phyloP scores from a whole-genome alignment of 306 rosid genomes.

The Cicer cuneatum region DNA sequence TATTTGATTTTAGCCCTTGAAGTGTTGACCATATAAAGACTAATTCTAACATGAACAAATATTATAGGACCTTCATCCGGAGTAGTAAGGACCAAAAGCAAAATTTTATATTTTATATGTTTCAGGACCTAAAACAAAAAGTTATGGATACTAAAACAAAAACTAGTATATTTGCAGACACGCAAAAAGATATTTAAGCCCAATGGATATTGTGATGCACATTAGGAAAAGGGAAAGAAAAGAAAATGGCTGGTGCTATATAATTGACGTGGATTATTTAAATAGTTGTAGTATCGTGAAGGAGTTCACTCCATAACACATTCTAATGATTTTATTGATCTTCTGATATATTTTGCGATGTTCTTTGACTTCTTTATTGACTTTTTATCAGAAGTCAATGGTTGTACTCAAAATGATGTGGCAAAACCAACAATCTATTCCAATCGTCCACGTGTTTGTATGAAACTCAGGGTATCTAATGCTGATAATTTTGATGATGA shows the following conservation, averaged over 20 bases:
- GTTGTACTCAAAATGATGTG: slow-evolving; percentile 33
- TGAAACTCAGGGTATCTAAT: slow-evolving; percentile 48
- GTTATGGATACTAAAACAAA: no score
- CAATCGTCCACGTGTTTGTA: slow-evolving; percentile 42
- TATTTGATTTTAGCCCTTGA: no score
- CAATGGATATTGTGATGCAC: background rate
- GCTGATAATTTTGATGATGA: slow-evolving; percentile 47
- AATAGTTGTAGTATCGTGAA: slow-evolving; percentile 3
- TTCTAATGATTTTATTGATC: slow-evolving; percentile 1
- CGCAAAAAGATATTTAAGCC: background rate
- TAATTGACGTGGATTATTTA: background rate
- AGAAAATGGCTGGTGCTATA: background rate
- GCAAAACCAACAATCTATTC: slow-evolving; percentile 39
- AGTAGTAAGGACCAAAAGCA: no score
- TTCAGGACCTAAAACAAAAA: no score
- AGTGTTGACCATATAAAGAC: no score
- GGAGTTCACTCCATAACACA: background rate
- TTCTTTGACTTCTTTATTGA: background rate
- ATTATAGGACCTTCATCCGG: no score
- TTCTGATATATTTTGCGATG: no score
- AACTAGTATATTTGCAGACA: no score
- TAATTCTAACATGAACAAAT: no score
- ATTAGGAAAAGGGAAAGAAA: background rate
- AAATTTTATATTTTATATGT: no score
- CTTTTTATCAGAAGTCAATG: slow-evolving; percentile 48